Evolutionary conservation across 192 early-diverging fungal genomes (phyloP), one percentile per base, ranked within the genome.

Genomic region (Coemansia sp.): DNA sequence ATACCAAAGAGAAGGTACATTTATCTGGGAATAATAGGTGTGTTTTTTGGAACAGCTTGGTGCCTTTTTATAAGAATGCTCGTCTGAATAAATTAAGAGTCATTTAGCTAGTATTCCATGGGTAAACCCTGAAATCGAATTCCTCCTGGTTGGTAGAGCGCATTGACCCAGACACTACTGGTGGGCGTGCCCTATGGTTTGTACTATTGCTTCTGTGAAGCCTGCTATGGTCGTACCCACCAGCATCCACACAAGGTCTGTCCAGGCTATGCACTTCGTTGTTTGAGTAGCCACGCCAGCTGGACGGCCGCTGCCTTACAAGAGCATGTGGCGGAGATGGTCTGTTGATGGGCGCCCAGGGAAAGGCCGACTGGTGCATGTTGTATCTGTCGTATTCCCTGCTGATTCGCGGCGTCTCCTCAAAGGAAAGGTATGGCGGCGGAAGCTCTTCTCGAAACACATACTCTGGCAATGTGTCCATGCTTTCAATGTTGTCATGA

Each of bases 381-480:
- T 17, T 33, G 23, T 17, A 33, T 25, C 15, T 3, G 13, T 23
- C 22, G 45, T 25, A 11, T 7, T 23, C 52, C 6, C 30, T n/a
- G 29, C 17, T 8, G 2, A 30, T 54, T 17, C 44, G 68, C 10
- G 60, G 57, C 1, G 58, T 50, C 22, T 55, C 47, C 2, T 23
- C 25, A 30, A 47, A 44, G 36, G 34, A 55, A 23, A 55, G 55
- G 6, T 80, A 80, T 6, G 77, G 54, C 29, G 77, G 77, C 19
- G 77, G 77, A 41, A 62, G 67, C 9, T 70, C 77, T 2, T 61
- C 34, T 6, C 40, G 56, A 0, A 64, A 54, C 20, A 50, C 50
- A 36, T 80, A 80, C 38, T 71, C 68, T 23, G 77, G 77, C 68
- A 80, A 57, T 13, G 72, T 74, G 40, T 80, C 77, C 25, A 59